phyloP scores from a whole-genome alignment of 257 asterid genomes.

The Plantago ovata region DNA sequence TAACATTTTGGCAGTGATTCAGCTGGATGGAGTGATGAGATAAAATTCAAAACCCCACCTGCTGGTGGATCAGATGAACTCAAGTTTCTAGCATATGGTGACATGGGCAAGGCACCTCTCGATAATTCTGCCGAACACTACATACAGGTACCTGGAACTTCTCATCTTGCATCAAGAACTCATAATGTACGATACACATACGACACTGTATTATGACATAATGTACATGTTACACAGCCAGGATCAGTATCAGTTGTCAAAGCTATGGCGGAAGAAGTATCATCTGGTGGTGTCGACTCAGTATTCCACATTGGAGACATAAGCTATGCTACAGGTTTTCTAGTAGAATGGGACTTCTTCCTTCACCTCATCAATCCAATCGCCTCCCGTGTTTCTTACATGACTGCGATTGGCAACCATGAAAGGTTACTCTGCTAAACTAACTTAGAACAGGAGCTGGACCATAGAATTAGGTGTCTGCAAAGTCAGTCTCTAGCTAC shows the following conservation, averaged over 20 bases:
- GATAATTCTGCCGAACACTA: conserved; percentile 73
- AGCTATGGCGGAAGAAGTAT: conserved; percentile 52
- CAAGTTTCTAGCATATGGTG: conserved; percentile 68
- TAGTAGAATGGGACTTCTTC: conserved; percentile 88
- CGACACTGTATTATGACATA: neutral
- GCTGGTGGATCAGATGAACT: conserved; percentile 65
- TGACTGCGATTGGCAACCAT: conserved; percentile 94
- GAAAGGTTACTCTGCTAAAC: conserved; percentile 47
- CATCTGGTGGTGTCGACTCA: conserved; percentile 50
- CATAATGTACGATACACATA: neutral
- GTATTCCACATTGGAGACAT: conserved; percentile 90
- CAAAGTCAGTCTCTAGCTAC: too few species aligned
- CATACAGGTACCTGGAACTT: conserved; percentile 48
- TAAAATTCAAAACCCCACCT: conserved; percentile 59
- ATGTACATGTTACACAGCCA: conserved; percentile 36
- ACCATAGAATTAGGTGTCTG: too few species aligned
- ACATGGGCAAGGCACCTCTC: conserved; percentile 90
- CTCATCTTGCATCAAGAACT: too few species aligned
- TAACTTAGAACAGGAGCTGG: too few species aligned
- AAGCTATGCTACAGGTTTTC: conserved; percentile 87
- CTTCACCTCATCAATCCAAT: conserved; percentile 63
- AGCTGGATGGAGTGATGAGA: conserved; percentile 67
- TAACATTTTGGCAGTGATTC: conserved; percentile 66
- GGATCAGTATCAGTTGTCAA: conserved; percentile 63
- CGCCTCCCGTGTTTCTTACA: conserved; percentile 68